Base-by-base conservation (phyloP, 768 basidiomycete genomes). In the Tremella mesenterica region DNA sequence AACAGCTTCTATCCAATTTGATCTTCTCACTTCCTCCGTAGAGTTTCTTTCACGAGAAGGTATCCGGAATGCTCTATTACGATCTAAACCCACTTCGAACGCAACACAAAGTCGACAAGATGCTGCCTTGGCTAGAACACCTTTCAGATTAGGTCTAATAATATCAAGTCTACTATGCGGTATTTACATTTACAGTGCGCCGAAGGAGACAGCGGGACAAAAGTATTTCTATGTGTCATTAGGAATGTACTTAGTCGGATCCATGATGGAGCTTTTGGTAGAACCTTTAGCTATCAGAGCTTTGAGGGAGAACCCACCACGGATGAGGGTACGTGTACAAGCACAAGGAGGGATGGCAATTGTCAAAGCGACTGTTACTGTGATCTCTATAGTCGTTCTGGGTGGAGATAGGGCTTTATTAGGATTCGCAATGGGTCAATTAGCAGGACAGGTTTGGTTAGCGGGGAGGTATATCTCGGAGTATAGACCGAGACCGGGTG, bases 31-130 rank as follows among this genome's bases (percentile, higher is more conserved):
- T 43, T 87, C 85, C 61, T 90, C 90, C 10, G 86, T 92, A 63
- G 77, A 97, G 39, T 96, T 97, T 72, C 78, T 97, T 7, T 84
- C 85, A 29, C 79, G 95, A n/a, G 95, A 99, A 72, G 93, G 92
- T 16, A 80, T 97, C 7, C 79, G 95, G 34, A 88, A 85, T 69
- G 83, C 87, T 5, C 79, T 95, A 4, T 77, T 95, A 14, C 81
- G 91, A n/a, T 78, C 44, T 20, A 18, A 53, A 6, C 47, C 16
- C 3, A 12, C 25, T 14, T 18, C 7, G n/a, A 31, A 28, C 28
- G 12, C 23, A 20, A 28, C 29, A 45, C 9, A 48, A 52, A 8
- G 55, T 48, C 16, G 54, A 56, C 18, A 49, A 20, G 52, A 44
- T 50, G 27, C n/a, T 46, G 16, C 47, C 43, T 73, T 85, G 69